These are phyloP conservation scores for Lophiostoma macrostomum DNA, from an alignment of 495 filamentous ascomycete species.

Conservation along the genomic window DNA sequence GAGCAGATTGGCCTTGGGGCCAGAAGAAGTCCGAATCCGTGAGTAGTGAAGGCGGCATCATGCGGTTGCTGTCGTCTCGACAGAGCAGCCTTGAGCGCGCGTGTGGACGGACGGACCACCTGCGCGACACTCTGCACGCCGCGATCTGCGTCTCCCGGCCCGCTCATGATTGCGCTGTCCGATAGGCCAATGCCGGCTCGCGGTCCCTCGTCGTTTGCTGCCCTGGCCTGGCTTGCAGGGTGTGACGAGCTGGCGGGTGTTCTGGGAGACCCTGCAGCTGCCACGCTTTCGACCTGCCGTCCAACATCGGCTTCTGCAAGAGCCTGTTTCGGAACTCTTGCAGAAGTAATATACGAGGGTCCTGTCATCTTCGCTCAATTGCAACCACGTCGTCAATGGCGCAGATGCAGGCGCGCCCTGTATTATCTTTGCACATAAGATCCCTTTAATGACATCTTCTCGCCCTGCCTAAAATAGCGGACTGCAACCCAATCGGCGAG, in stretches of 20 bases:
- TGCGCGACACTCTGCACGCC: constrained; percentile 34
- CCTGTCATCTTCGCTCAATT: constrained; percentile 23
- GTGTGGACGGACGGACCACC: constrained; percentile 24
- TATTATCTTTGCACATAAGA: constrained; percentile 2
- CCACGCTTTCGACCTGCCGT: constrained; percentile 28
- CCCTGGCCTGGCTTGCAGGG: constrained; percentile 28
- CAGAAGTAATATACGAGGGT: constrained; percentile 17
- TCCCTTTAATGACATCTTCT: constrained; percentile 6
- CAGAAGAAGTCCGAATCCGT: neutral
- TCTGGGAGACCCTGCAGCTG: constrained; percentile 31
- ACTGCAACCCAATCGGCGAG: neutral
- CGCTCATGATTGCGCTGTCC: constrained; percentile 29
- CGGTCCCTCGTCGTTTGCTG: constrained; percentile 19
- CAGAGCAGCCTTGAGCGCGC: constrained; percentile 15
- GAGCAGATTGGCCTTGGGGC: neutral
- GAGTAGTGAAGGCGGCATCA: constrained; percentile 9
- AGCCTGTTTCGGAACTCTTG: constrained; percentile 20
- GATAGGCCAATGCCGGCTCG: constrained; percentile 33
- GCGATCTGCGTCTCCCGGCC: constrained; percentile 28
- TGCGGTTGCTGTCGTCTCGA: constrained; percentile 16
- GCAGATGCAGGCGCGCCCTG: constrained; percentile 9
- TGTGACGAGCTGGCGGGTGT: constrained; percentile 2
- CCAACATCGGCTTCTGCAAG: constrained; percentile 17
- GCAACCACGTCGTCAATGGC: constrained; percentile 20
- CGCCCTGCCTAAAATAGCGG: constrained; percentile 17